These are phyloP conservation scores for Ramaria rubella DNA, from an alignment of 768 basidiomycete genomes.

Conservation along the genomic window DNA sequence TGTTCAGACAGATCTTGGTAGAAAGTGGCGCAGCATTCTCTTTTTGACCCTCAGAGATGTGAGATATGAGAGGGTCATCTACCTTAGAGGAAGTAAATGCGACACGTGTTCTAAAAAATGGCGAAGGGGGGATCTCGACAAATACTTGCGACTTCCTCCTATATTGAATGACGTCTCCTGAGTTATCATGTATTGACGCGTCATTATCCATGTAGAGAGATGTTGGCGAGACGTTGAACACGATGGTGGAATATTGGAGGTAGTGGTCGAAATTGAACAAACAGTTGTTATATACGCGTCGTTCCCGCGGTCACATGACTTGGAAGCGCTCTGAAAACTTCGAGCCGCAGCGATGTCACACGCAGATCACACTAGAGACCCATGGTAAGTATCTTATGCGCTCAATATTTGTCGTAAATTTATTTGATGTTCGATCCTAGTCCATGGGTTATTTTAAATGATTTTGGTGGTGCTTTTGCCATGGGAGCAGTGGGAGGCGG, in stretches of 20 bases:
- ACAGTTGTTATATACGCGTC: not conserved
- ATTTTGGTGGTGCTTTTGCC: conserved; percentile 95
- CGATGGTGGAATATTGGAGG: too few species aligned
- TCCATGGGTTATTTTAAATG: conserved; percentile 97
- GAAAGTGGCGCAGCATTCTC: conserved; percentile 6
- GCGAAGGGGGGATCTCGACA: conserved; percentile 53
- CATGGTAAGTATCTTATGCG: conserved; percentile 53
- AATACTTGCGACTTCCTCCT: conserved; percentile 38
- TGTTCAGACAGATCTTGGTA: conserved; percentile 7
- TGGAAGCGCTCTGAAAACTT: conserved; percentile 5
- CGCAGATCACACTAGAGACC: conserved; percentile 91
- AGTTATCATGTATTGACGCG: not conserved
- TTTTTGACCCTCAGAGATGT: conserved; percentile 1
- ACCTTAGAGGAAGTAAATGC: not conserved
- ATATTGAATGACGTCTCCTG: not conserved
- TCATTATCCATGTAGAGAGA: not conserved
- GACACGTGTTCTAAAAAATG: conserved; percentile 21
- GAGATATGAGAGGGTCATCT: not conserved
- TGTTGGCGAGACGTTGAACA: not conserved
- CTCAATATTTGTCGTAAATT: not conserved
- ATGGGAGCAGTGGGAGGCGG: conserved; percentile 98
- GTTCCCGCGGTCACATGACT: conserved; percentile 4
- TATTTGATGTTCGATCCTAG: conserved; percentile 35
- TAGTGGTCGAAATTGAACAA: not conserved
- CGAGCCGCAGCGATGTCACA: conserved; percentile 53